Evolutionary conservation across 1,139 yeast species (phyloP), one percentile per base, ranked within the genome.

Genomic region (Candida anutae): DNA sequence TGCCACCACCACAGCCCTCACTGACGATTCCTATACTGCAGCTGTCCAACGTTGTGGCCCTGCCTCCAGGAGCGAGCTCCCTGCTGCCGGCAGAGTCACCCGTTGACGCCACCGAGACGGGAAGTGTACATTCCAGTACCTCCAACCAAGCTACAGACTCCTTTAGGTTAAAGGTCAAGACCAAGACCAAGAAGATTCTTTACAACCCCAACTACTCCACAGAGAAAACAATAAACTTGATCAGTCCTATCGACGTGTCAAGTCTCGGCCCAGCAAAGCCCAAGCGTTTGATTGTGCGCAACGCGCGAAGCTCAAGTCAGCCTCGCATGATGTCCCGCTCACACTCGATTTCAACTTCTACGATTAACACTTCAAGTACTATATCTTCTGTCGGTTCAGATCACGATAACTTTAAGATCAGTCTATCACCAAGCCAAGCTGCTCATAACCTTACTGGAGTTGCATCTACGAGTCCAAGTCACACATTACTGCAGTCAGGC

Each of bases 161-260:
- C 10, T 17, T 17, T 8, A 10, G 9, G 8, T 10, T 17, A 17
- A 10, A 17, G 10, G 19, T 10, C 8, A 17, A 17, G 19, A 17
- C 8, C 10, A 17, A 17, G 10, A 17, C 19, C 10, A 8, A 8
- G 19, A 17, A 17, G 19, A 10, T 37, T 21, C 36, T 47, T 25
- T 38, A 33, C 28, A 53, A 49, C 31, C 52, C 68, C 9, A 46
- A 58, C 19, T 53, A 55, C 27, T 50, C 66, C 4, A 69, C 78
- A 26, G 81, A 76, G 38, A 74, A 70, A 37, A 53, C 66, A 26
- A 60, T 85, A 17, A 66, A 71, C 25, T 65, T 85, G 9, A 58
- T 79, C 6, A 79, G 76, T 34, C 94, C 94, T 2, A 69, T 82
- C 12, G 88, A 85, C 48, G 81, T 87, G 4, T 62, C 80, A 2